Evolutionary conservation across 805 yeast genomes (phyloP), one percentile per base, ranked within the genome.

Genomic region (Metschnikowia amazonensis): DNA sequence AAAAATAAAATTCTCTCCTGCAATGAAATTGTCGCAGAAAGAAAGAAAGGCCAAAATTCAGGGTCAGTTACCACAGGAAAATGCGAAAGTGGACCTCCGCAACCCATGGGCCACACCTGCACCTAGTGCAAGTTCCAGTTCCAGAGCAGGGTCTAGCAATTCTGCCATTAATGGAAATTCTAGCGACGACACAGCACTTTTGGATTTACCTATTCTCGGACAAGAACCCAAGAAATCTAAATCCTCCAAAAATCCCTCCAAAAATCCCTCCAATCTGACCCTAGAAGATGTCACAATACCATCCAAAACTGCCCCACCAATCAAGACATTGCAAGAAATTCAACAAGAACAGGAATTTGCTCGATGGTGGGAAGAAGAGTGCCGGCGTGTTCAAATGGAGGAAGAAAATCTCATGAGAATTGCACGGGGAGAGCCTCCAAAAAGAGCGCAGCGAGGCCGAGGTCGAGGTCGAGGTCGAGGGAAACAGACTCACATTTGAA

Each of bases 351-450:
- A 86, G 57, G 89, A 83, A 58, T 89, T 89, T 68, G 89, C 83
- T 24, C 75, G 69, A 48, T 89, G 97, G 97, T 89, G 95, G 90
- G 84, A 79, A 30, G 81, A 79, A 52, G 96, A 89, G 58, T 75
- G 88, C 44, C 70, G 71, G n/a, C 70, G 76, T 42, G 84, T 84
- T 6, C 92, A 84, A 59, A 65, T 62, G 50, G 57, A 67, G 63
- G 49, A 38, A 42, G 25, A 16, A 33, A 27, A n/a, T 38, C 28
- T 20, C 32, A 4, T 21, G 24, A 18, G 18, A 21, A 21, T 28
- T 23, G 14, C 25, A 18, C 23, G 47, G 16, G 33, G 27, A 39
- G 34, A 45, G 24, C 20, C 18, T 7, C 23, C 43, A 21, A 42
- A 36, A 8, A 40, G 36, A 13, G 25, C 34, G 11, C 24, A 44